phyloP scores from a whole-genome alignment of 2,329 filamentous ascomycete species.

The Dothiorella sarmentorum region DNA sequence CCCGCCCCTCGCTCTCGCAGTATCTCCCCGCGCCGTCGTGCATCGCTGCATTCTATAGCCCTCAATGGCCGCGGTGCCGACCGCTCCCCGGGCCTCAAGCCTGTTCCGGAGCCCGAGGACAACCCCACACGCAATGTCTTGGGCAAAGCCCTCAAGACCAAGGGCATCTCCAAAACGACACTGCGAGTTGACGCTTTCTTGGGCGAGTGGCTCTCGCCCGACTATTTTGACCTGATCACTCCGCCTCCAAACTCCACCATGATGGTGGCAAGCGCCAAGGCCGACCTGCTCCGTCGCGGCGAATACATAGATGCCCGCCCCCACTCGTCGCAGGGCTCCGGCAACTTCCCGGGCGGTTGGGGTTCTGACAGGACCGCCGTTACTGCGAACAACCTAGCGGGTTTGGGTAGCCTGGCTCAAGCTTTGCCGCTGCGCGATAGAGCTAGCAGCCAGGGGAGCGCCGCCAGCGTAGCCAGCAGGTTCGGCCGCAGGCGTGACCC shows the following conservation, averaged over 20 bases:
- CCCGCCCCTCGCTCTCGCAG: constrained; percentile 29
- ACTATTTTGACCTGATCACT: constrained; percentile 90
- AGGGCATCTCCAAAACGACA: constrained; percentile 34
- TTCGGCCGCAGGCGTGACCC: constrained; percentile 26
- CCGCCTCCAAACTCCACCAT: constrained; percentile 80
- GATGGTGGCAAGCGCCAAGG: constrained; percentile 87
- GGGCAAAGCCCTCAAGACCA: constrained; percentile 31
- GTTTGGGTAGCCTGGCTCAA: constrained; percentile 38
- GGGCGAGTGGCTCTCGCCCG: constrained; percentile 90
- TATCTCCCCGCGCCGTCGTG: constrained; percentile 19
- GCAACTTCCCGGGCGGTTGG: constrained; percentile 57
- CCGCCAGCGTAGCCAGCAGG: constrained; percentile 26
- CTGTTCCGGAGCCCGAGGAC: constrained; percentile 37
- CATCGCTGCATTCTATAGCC: constrained; percentile 4
- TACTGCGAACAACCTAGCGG: constrained; percentile 25
- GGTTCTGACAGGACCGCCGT: constrained; percentile 27
- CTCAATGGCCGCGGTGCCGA: constrained; percentile 18
- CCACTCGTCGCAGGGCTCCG: constrained; percentile 38
- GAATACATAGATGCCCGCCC: constrained; percentile 55
- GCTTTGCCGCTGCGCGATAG: constrained; percentile 43
- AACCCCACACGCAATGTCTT: constrained; percentile 36
- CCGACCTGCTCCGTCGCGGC: constrained; percentile 74
- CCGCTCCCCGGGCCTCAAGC: constrained; percentile 26
- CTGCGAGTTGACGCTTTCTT: constrained; percentile 88
- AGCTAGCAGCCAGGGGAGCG: constrained; percentile 41